phyloP scores from a whole-genome alignment of 257 asterid genomes.

The Ballota nigra region DNA sequence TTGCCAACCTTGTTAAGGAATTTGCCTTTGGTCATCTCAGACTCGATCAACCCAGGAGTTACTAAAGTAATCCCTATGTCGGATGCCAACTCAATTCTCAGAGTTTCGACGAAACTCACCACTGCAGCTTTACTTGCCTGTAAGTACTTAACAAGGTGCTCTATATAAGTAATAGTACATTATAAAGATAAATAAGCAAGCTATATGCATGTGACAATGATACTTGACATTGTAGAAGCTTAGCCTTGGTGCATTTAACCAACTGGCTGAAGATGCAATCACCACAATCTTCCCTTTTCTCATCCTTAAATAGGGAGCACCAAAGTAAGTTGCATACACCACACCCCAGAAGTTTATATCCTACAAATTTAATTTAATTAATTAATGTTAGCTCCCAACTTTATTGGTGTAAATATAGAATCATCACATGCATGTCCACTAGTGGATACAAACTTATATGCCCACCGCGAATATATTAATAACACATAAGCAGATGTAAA shows the following conservation, averaged over 20 bases:
- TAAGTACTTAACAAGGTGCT: not conserved
- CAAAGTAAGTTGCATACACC: slow-evolving; percentile 55
- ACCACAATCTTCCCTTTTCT: slow-evolving; percentile 57
- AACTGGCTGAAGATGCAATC: slow-evolving; percentile 65
- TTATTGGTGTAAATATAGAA: no score
- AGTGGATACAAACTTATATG: no score
- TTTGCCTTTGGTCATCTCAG: slow-evolving; percentile 71
- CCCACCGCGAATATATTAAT: no score
- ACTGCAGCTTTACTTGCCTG: slow-evolving; percentile 93
- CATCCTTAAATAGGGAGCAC: slow-evolving; percentile 55
- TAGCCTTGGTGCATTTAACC: slow-evolving; percentile 81
- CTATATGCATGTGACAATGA: not conserved
- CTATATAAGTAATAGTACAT: not conserved
- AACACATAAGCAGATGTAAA: no score
- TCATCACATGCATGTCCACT: no score
- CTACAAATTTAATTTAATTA: slow-evolving; percentile 25
- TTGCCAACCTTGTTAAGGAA: slow-evolving; percentile 44
- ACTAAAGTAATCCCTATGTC: slow-evolving; percentile 57
- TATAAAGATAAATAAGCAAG: no score
- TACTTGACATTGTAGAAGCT: slow-evolving; percentile 55
- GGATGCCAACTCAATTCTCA: slow-evolving; percentile 56
- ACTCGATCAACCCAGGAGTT: slow-evolving; percentile 68
- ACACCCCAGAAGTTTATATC: slow-evolving; percentile 83
- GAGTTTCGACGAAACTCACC: slow-evolving; percentile 64
- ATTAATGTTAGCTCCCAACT: not conserved